A percentile compares a stretch with the other conserved stretches of the same genome.
Conservation (phyloP, 1,284 basidiomycete species). For the Austropuccinia psidii region DNA sequence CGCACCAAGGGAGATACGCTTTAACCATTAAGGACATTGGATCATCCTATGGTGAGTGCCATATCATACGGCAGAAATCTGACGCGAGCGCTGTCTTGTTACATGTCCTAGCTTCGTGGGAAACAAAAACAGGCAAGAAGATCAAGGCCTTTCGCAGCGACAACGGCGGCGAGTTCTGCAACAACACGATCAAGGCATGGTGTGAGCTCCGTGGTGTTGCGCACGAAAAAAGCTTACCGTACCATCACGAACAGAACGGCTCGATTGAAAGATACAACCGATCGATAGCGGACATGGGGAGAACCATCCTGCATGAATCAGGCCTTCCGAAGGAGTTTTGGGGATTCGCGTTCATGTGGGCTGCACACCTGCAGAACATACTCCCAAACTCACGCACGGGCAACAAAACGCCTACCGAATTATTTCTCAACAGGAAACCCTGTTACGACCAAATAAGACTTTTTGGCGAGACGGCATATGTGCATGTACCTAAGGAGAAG, state of each 20-base stretch:
- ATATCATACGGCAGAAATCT: no score
- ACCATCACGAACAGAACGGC: slow-evolving; percentile 15
- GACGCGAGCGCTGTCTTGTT: no score
- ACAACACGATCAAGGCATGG: not conserved
- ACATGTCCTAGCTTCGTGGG: no score
- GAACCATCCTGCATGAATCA: not conserved
- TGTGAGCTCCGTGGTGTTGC: not conserved
- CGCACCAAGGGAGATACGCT: no score
- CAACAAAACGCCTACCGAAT: not conserved
- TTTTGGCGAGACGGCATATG: not conserved
- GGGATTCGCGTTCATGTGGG: not conserved
- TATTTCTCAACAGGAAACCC: not conserved
- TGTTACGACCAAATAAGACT: not conserved
- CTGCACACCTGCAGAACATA: not conserved
- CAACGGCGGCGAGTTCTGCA: not conserved
- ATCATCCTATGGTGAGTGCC: no score
- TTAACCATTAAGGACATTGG: no score
- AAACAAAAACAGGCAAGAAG: not conserved
- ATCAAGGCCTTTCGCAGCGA: not conserved
- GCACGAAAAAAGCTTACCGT: not conserved
- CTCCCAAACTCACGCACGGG: not conserved
- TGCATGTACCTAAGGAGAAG: not conserved
- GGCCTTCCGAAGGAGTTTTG: not conserved
- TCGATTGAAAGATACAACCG: no score
- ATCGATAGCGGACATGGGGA: not conserved